These are phyloP conservation scores for Periconia sp. DNA, from an alignment of 2,329 filamentous ascomycete genomes.

Conservation along the genomic window DNA sequence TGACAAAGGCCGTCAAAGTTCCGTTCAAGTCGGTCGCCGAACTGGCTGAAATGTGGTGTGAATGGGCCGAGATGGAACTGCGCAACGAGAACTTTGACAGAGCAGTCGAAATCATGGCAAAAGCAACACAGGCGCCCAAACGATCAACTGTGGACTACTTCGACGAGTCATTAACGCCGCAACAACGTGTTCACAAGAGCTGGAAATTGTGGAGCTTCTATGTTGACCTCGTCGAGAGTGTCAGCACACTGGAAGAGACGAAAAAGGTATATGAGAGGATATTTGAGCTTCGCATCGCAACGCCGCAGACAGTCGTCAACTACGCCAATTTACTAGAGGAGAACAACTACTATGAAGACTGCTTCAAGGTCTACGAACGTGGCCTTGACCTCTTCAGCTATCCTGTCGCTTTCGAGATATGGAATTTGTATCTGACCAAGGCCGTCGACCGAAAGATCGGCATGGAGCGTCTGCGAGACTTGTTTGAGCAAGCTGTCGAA, in stretches of 20 bases:
- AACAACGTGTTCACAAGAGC: slow-evolving; percentile 97
- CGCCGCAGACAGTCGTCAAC: slow-evolving; percentile 97
- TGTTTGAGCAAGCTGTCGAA: slow-evolving; percentile 97
- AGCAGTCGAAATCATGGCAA: slow-evolving; percentile 94
- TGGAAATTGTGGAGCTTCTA: slow-evolving; percentile 99
- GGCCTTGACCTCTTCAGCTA: slow-evolving; percentile 98
- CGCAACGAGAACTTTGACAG: slow-evolving; percentile 95
- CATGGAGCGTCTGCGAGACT: slow-evolving; percentile 89
- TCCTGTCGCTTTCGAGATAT: slow-evolving; percentile 95
- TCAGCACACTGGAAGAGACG: slow-evolving; percentile 88
- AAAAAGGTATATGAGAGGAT: slow-evolving; percentile 95
- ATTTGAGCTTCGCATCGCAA: slow-evolving; percentile 96
- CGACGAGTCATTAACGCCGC: slow-evolving; percentile 89
- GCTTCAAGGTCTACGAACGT: slow-evolving; percentile 95
- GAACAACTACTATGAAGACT: slow-evolving; percentile 93
- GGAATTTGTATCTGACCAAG: slow-evolving; percentile 98
- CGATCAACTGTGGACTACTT: slow-evolving; percentile 99
- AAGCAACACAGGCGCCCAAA: slow-evolving; percentile 96
- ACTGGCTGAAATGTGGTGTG: slow-evolving; percentile 97
- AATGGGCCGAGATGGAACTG: slow-evolving; percentile 98
- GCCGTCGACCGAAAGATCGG: slow-evolving; percentile 95
- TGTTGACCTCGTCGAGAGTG: slow-evolving; percentile 95
- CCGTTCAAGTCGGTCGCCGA: slow-evolving; percentile 98
- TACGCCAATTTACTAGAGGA: slow-evolving; percentile 96
- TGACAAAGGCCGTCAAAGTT: slow-evolving; percentile 98